These are phyloP conservation scores for Claviceps sp. DNA, from an alignment of 2,329 filamentous ascomycete genomes.

Conservation along the genomic window DNA sequence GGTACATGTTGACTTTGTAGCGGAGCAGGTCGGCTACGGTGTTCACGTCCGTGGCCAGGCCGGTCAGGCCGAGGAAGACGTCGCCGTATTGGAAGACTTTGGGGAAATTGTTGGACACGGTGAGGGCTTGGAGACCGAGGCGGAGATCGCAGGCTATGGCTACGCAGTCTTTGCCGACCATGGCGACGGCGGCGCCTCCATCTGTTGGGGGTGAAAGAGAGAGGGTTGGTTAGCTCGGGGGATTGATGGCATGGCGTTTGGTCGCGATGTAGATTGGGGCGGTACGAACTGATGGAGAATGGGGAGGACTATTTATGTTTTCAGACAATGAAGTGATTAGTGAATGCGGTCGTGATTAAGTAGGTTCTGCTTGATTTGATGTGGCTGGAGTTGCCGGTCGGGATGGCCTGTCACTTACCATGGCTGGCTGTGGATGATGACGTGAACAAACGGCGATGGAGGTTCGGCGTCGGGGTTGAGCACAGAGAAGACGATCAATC, in stretches of 20 bases:
- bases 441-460: neutral
- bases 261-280: neutral
- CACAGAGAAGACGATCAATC: neutral
- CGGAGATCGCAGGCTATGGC: constrained; percentile 98
- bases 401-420: neutral
- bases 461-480: neutral
- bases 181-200: constrained; percentile 91
- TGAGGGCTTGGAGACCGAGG: constrained; percentile 89
- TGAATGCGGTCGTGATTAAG: neutral
- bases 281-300: constrained; percentile 78
- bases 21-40: constrained; percentile 96
- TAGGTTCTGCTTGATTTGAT: neutral
- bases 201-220: constrained; percentile 26
- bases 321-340: constrained; percentile 14
- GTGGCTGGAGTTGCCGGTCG: neutral
- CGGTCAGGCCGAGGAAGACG: constrained; percentile 89
- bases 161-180: constrained; percentile 99
- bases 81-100: constrained; percentile 98
- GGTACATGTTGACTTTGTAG: constrained; percentile 99
- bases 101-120: constrained; percentile 98
- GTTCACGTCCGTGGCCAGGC: constrained; percentile 87
- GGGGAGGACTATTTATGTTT: constrained; percentile 60
- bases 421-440: neutral
- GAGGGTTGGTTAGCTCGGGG: neutral
- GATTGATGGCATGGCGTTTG: neutral